Evolutionary conservation across 768 basidiomycete genomes (phyloP), one percentile per base, ranked within the genome.

Genomic region (Serpula lacrymans): DNA sequence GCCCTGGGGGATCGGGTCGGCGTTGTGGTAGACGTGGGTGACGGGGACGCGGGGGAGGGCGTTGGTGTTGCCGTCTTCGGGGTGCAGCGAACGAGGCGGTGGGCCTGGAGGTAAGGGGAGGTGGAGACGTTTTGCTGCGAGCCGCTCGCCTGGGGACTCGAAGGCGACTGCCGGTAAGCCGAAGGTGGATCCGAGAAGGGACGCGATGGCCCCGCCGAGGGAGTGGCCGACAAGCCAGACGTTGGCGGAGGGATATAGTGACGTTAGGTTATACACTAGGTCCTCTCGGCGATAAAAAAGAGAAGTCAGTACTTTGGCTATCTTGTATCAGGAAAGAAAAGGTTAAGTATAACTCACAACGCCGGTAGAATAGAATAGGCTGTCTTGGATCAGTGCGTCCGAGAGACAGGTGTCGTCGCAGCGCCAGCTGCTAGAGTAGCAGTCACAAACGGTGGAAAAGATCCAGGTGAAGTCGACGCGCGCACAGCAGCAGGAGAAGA

Each of bases 401-500:
- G 86, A 82, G 37, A 98, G 68, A 62, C 95, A 98, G 13, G 74
- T 72, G 38, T 80, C 75, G 47, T 89, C 84, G 60, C 95, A 98
- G 26, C 73, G 75, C 71, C 75, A 82, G 4, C 40, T 51, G 57
- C 58, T 58, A 1, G 47, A 43, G 58, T 82, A 93, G 64, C 95
- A 98, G 51, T 88, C 75, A 65, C 95, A 97, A 3, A 96, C 94
- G 2, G 86, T 82, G 25, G 74, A 73, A 57, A 90, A 84, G 20
- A 77, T 56, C 93, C 94, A 97, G 2, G 87, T 82, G 45, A 92
- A 73, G 60, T 89, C 87, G 25, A 94, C 86, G 23, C 82, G 74
- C 12, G 92, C 94, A 53, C 95, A 98, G 58, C 95, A 97, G 64
- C 95, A 98, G 1, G 92, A 88, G 55, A 88, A 90, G 13, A 90